Evolutionary conservation across 208 protist genomes (phyloP).

Genomic region (Trypanosoma boissoni): DNA sequence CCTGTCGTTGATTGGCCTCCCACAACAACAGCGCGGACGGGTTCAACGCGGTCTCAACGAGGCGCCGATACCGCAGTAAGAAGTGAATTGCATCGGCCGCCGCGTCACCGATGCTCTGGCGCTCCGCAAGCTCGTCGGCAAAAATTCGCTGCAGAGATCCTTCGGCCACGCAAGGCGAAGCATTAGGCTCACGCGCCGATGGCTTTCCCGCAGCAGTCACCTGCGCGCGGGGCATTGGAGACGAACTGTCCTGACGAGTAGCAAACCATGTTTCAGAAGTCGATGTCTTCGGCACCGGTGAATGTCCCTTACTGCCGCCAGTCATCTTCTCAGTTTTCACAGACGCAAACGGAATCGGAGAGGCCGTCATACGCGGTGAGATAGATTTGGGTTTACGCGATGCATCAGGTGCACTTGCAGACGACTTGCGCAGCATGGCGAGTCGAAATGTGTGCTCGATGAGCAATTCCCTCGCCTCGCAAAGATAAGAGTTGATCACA

Average conservation of each 20-base stretch:
- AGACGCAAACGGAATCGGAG: no score
- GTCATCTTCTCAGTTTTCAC: no score
- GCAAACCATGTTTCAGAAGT: no score
- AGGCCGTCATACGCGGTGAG: no score
- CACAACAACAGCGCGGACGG: slow-evolving; percentile 15
- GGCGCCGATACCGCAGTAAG: slow-evolving; percentile 18
- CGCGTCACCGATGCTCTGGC: neutral
- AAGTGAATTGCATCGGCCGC: slow-evolving; percentile 11
- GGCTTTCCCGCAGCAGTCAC: no score
- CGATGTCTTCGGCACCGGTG: no score
- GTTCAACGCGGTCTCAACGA: slow-evolving; percentile 15
- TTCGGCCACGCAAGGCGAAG: neutral
- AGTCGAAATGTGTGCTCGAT: slow-evolving; percentile 7
- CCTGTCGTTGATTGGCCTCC: slow-evolving; percentile 22
- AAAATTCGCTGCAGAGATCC: slow-evolving; percentile 1
- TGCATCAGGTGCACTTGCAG: neutral
- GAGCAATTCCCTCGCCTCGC: slow-evolving; percentile 7
- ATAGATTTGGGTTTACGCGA: no score
- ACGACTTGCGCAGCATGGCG: neutral
- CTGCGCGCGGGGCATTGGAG: no score
- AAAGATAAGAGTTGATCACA: slow-evolving; percentile 15
- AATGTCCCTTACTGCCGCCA: no score
- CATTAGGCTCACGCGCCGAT: neutral
- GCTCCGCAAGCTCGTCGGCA: slow-evolving; percentile 9
- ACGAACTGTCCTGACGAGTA: no score